Evolutionary conservation across 768 basidiomycete genomes (phyloP).

Genomic region (Tylopilus sp.): DNA sequence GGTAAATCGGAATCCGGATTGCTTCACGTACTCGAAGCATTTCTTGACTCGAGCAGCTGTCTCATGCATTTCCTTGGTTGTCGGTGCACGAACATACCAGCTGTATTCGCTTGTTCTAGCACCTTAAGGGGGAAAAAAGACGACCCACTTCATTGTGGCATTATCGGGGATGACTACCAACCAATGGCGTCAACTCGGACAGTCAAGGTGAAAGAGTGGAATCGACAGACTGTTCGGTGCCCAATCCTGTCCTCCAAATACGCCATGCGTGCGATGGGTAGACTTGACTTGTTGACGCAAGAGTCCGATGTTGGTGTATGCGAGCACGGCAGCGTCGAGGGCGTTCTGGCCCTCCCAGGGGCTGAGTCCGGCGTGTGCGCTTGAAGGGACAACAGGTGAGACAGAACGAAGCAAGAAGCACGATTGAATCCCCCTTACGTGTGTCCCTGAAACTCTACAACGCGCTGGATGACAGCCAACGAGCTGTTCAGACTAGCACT

Average conservation of each 20-base stretch:
- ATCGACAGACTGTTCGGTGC: conserved; percentile 58
- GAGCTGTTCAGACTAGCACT: conserved; percentile 61
- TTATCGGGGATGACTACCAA: conserved; percentile 76
- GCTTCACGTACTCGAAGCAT: conserved; percentile 61
- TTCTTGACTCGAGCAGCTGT: conserved; percentile 60
- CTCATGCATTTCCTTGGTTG: conserved; percentile 53
- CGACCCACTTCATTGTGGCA: conserved; percentile 60
- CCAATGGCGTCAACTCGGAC: neutral
- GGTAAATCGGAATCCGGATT: neutral
- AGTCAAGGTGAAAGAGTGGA: neutral
- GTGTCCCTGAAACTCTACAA: conserved; percentile 67
- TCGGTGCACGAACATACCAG: conserved; percentile 73
- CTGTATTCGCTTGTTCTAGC: conserved; percentile 28
- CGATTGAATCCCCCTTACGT: conserved; percentile 43
- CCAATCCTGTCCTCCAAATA: conserved; percentile 75
- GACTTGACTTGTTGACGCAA: conserved; percentile 82
- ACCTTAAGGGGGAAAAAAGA: neutral
- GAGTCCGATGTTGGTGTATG: conserved; percentile 76
- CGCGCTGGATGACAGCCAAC: conserved; percentile 56
- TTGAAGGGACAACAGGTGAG: conserved; percentile 21
- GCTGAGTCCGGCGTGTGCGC: conserved; percentile 73
- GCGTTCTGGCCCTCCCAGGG: conserved; percentile 89
- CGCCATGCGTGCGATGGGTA: conserved; percentile 74
- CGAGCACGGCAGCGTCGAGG: conserved; percentile 79
- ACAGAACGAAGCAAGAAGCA: neutral